Conservation (phyloP, 148 eudicot species). For the Drosera capensis region DNA sequence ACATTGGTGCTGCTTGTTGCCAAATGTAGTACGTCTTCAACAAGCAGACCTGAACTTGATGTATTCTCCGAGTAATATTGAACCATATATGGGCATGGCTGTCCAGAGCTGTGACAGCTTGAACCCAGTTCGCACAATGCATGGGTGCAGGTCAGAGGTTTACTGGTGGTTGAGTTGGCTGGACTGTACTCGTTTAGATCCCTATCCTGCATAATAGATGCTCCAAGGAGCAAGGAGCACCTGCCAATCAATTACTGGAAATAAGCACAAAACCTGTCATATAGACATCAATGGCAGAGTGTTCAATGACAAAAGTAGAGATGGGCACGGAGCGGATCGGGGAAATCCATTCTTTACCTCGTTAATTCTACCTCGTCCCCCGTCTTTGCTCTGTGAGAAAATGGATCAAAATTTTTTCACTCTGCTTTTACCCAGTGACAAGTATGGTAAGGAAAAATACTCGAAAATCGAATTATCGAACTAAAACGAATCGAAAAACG, state of each 20-base stretch:
- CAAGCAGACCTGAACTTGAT: constrained; percentile 80
- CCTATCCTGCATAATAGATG: constrained; percentile 98
- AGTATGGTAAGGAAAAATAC: too few species aligned
- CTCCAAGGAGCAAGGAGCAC: constrained; percentile 98
- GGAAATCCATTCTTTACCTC: background rate
- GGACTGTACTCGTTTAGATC: constrained; percentile 71
- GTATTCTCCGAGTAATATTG: constrained; percentile 46
- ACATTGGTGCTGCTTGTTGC: constrained; percentile 29
- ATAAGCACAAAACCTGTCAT: constrained; percentile 78
- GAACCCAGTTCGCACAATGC: constrained; percentile 49
- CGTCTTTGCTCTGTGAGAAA: too few species aligned
- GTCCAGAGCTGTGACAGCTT: constrained; percentile 43
- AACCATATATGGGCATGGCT: constrained; percentile 58
- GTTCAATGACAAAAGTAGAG: background rate
- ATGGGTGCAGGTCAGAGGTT: constrained; percentile 52
- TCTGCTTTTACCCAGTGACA: too few species aligned
- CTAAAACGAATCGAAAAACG: too few species aligned
- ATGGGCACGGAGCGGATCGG: background rate
- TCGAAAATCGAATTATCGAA: too few species aligned
- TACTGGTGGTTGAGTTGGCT: constrained; percentile 60
- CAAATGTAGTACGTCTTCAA: constrained; percentile 75
- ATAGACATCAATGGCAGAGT: background rate
- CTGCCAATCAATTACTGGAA: constrained; percentile 98
- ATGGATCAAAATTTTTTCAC: too few species aligned
- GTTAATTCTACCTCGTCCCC: too few species aligned